Percentiles rank a stretch among this genome's conserved stretches.
Evolutionary conservation across 495 filamentous ascomycete species (phyloP).

Genomic region (Glarea lozoyensis): DNA sequence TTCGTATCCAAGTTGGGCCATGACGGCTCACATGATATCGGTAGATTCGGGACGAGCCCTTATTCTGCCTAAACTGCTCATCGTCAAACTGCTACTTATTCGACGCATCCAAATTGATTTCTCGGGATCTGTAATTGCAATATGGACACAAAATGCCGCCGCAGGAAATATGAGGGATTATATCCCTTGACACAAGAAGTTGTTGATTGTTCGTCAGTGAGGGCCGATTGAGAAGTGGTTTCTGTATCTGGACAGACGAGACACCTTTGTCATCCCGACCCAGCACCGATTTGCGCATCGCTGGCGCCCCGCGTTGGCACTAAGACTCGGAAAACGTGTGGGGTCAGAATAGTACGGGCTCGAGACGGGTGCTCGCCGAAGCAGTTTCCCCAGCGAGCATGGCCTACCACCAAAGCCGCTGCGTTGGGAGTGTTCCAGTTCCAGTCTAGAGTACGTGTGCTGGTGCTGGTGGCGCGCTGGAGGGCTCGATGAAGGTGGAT

Average conservation of each 20-base stretch:
- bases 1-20: no score
- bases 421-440: no score
- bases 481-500: background rate
- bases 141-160: slow-evolving; percentile 11
- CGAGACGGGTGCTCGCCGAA: background rate
- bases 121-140: slow-evolving; percentile 4
- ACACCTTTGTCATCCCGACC: background rate
- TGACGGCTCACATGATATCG: slow-evolving; percentile 11
- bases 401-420: no score
- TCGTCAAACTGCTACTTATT: slow-evolving; percentile 1
- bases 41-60: slow-evolving; percentile 2
- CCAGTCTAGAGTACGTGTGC: background rate
- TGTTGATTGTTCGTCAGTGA: background rate
- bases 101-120: slow-evolving; percentile 13
- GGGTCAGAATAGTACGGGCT: background rate
- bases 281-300: background rate
- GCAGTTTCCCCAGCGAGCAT: no score
- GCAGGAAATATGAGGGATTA: background rate
- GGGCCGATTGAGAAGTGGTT: background rate
- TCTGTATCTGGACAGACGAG: slow-evolving; percentile 3
- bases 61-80: slow-evolving; percentile 10
- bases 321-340: no score
- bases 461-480: background rate
- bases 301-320: no score
- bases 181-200: background rate